Evolutionary conservation across 2,329 filamentous ascomycete species (phyloP).

Genomic region (Rhynchosporium agropyri): DNA sequence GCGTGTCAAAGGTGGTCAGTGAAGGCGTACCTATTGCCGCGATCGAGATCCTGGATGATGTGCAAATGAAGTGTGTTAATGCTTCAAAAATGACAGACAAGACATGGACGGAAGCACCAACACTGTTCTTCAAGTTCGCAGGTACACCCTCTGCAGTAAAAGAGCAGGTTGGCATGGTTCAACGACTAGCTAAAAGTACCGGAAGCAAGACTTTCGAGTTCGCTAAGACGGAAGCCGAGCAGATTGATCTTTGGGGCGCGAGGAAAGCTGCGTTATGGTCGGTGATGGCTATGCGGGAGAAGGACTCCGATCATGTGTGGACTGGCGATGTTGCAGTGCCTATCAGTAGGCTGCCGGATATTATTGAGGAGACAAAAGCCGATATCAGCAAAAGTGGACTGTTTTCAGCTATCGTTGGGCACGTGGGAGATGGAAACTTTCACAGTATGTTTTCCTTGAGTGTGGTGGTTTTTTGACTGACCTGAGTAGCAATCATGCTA

Average conservation of each 20-base stretch:
- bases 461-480: slow-evolving; percentile 20
- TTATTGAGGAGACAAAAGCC: slow-evolving; percentile 76
- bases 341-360: slow-evolving; percentile 70
- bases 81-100: slow-evolving; percentile 66
- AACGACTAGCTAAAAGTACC: slow-evolving; percentile 60
- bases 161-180: slow-evolving; percentile 74
- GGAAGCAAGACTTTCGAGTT: slow-evolving; percentile 77
- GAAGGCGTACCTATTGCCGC: slow-evolving; percentile 84
- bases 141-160: slow-evolving; percentile 72
- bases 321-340: slow-evolving; percentile 87
- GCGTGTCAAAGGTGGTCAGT: slow-evolving; percentile 78
- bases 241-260: slow-evolving; percentile 78
- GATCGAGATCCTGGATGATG: slow-evolving; percentile 90
- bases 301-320: slow-evolving; percentile 73
- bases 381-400: slow-evolving; percentile 60
- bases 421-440: slow-evolving; percentile 79
- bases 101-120: slow-evolving; percentile 71
- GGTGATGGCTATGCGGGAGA: slow-evolving; percentile 65
- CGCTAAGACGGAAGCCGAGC: slow-evolving; percentile 69
- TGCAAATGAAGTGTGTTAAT: slow-evolving; percentile 78
- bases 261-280: slow-evolving; percentile 85
- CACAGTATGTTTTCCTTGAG: slow-evolving; percentile 50
- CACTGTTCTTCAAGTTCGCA: slow-evolving; percentile 83
- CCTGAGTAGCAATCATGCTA: slow-evolving; percentile 52
- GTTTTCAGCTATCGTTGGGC: slow-evolving; percentile 67